Evolutionary conservation across 306 rosid species (phyloP), one percentile per base, ranked within the genome.

Genomic region (Quercus suber): DNA sequence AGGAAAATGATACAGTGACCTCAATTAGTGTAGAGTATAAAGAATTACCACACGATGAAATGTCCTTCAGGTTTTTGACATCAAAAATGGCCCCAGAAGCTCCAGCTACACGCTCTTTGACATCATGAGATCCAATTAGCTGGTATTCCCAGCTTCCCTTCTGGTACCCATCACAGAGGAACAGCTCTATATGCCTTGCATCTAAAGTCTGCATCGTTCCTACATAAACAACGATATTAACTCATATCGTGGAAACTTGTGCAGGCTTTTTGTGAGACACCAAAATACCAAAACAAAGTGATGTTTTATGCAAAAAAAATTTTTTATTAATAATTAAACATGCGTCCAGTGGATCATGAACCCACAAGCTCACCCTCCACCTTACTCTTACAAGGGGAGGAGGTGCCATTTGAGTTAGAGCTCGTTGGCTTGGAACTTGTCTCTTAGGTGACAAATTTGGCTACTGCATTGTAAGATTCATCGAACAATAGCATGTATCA

Each of bases 171-270:
- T 91, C 94, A 60, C 76, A 84, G 79, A 89, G 93, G 84, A 93
- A 95, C 78, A 95, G 87, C 45, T 93, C 98, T 69, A 95, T 87
- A 76, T 93, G 98, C 89, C 98, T 91, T 73, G 96, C 96, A 80
- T 95, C 99, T 76, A 93, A 76, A 35, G 98, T 93, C 87, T 95
- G 99, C 99, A 93, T 95, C 33, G 99, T 95, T 93, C 99, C 99
- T 95, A 84, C 75, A 51, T 27, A 71, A 67, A 74, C 25, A 70
- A 81, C 23, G 51, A 20, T 58, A 21, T 13, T n/a, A 58, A n/a
- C 64, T 41, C 64, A 58, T 23, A 25, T 58, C 64, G 20, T 9
- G 28, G 11, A 57, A 3, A 20, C 63, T 57, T 20, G 27, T 8
- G 63, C 63, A 11, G 63, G 63, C 27, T 20, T 57, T 41, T 41